Evolutionary conservation across 306 rosid genomes (phyloP).

Genomic region (Citrullus colocynthis): DNA sequence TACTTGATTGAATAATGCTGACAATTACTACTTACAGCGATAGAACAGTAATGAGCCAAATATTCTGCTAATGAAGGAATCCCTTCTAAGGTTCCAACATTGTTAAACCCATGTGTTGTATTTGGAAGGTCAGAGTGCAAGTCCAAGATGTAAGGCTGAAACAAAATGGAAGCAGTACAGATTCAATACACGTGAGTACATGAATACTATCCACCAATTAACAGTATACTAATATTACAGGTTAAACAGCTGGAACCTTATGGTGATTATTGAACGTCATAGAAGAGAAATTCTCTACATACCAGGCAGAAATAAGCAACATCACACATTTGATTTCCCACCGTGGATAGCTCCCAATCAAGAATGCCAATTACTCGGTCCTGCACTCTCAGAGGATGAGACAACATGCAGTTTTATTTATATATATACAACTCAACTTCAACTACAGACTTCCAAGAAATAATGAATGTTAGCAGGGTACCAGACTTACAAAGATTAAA

Average conservation of each 20-base stretch:
- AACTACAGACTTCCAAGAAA: neutral
- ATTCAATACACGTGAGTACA: neutral
- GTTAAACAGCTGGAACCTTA: neutral
- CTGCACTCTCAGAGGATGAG: constrained; percentile 34
- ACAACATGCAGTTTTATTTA: neutral
- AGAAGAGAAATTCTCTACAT: constrained; percentile 2
- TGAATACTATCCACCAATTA: neutral
- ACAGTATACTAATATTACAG: neutral
- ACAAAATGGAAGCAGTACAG: constrained; percentile 9
- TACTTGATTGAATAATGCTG: neutral
- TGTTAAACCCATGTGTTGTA: constrained; percentile 38
- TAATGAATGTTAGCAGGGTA: neutral
- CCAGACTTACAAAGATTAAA: neutral
- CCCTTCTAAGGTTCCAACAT: constrained; percentile 56
- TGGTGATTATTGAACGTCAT: neutral
- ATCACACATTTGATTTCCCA: constrained; percentile 97
- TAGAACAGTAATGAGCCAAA: constrained; percentile 75
- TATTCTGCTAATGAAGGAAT: constrained; percentile 71
- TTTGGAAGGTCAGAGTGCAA: constrained; percentile 16
- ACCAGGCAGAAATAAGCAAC: constrained; percentile 79
- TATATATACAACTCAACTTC: neutral
- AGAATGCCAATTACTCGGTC: constrained; percentile 89
- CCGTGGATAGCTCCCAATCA: constrained; percentile 95
- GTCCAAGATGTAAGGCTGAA: constrained; percentile 53
- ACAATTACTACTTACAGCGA: constrained; percentile 40